Evolutionary conservation across 441 rosid species (phyloP), one percentile per base, ranked within the genome.

Genomic region (Daphne laureola): DNA sequence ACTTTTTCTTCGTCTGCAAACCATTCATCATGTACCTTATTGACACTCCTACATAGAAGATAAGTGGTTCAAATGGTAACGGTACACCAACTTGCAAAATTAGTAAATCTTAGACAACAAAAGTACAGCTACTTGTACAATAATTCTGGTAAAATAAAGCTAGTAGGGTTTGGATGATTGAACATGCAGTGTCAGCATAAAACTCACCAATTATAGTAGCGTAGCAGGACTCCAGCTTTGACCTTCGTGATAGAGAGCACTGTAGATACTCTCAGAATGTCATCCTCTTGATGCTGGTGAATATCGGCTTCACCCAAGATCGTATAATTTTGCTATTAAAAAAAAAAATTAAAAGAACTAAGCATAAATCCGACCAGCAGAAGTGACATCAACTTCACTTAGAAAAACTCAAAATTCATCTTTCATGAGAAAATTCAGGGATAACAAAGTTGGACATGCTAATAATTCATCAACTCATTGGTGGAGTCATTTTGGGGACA

Each of bases 1-100:
- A 82, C 93, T 43, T 67, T 78, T 26, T 74, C 83, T 62, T 84
- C 93, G 18, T 84, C 73, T 14, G 83, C 84, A 76, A 84, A 84
- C 93, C 93, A 84, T 66, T 78, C 93, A 69, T 84, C 93, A 58
- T 84, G 81, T 65, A 82, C 93, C 64, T 78, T 82, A 66, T 82
- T 74, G n/a, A 84, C 83, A 58, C 82, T 79, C 93, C 93, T 85
- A 75, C 4, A 18, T 38, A 9, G 46, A 51, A 51, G 18, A 61
- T 45, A 49, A 17, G 46, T 49, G 8, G 25, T 26, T 46, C 35
- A 50, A 18, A 44, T 1, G 11, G 38, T 31, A 31, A 31, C 11
- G 11, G 38, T 31, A 53, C 38, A 43, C 14, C 43, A 23, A 23
- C 14, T 3, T 15, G 41, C 17, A 18, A 21, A 59, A 25, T 35